Percentiles rank a stretch among this genome's conserved stretches.
These are phyloP conservation scores for Lotus japonicus DNA, from an alignment of 306 rosid species.

Conservation along the genomic window DNA sequence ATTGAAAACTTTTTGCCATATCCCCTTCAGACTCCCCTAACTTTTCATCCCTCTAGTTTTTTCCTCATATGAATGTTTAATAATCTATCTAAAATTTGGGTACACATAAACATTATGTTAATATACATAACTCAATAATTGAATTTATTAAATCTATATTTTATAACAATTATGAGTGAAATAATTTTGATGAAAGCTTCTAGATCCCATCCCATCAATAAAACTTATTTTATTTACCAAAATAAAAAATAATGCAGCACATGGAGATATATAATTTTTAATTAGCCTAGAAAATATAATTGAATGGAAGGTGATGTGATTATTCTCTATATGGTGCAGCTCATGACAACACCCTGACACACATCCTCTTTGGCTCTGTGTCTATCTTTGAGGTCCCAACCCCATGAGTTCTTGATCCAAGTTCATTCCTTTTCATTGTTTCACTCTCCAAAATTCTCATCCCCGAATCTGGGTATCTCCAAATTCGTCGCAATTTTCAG, in stretches of 20 bases:
- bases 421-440: neutral
- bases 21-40: too few species aligned
- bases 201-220: too few species aligned
- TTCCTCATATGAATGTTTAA: too few species aligned
- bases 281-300: neutral
- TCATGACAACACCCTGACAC: neutral
- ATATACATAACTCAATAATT: too few species aligned
- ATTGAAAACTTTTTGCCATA: too few species aligned
- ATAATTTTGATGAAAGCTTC: too few species aligned
- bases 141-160: too few species aligned
- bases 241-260: neutral
- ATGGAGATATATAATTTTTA: too few species aligned
- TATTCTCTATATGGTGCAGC: neutral
- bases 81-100: too few species aligned
- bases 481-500: neutral
- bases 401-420: neutral
- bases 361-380: neutral
- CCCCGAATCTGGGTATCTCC: neutral
- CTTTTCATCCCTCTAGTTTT: too few species aligned
- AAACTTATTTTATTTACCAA: neutral
- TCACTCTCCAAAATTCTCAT: neutral
- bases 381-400: neutral
- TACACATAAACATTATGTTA: too few species aligned
- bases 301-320: neutral
- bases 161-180: too few species aligned